Evolutionary conservation across 371 early-diverging fungal genomes (phyloP), one percentile per base, ranked within the genome.

Genomic region (Mortierella sp.): DNA sequence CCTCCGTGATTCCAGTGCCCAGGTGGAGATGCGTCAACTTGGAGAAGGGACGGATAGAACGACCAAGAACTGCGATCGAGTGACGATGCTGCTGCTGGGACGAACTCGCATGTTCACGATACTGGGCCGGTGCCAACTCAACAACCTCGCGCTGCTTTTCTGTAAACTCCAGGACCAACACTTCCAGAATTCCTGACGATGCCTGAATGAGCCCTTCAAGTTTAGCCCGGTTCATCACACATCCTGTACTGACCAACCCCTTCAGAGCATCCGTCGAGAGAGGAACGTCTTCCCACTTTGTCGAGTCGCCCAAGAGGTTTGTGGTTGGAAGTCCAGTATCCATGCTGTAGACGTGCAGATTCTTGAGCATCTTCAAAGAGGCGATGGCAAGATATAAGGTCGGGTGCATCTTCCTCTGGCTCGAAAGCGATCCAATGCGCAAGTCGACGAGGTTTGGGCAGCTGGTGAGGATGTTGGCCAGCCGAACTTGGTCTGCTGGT

Each of bases 371-470:
- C 21, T 37, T 64, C 13, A 64, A 37, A 16, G 64, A 64, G 37
- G 64, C 40, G 9, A 64, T 64, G 21, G 64, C 64, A 21, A 34
- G 21, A 13, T 64, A 24, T 21, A 64, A 9, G 34, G 64, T 37
- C 5, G 40, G 64, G 10, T 64, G 37, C 64, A 64, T 64, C 10
- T 21, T 64, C 13, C 64, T 64, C 10, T 64, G 64, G 37, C 37
- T 64, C 31, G 64, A 64, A 8, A 37, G 37, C 24, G 64, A 64
- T 64, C 73, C 73, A 14, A 73, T 44, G 5, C 59, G 24, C 28
- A 73, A 26, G 44, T 73, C 73, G 13, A n/a, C 28, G 26, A 73
- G 73, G 28, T 21, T 19, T 3, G 73, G 73, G 13, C 54, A 54
- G 9, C 57, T 55, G 8, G 40, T 55, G 26, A 73, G 43, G 46